Percentiles rank a stretch among this genome's conserved stretches.
These are phyloP conservation scores for Gossypium davidsonii DNA, from an alignment of 441 rosid species.

Conservation along the genomic window DNA sequence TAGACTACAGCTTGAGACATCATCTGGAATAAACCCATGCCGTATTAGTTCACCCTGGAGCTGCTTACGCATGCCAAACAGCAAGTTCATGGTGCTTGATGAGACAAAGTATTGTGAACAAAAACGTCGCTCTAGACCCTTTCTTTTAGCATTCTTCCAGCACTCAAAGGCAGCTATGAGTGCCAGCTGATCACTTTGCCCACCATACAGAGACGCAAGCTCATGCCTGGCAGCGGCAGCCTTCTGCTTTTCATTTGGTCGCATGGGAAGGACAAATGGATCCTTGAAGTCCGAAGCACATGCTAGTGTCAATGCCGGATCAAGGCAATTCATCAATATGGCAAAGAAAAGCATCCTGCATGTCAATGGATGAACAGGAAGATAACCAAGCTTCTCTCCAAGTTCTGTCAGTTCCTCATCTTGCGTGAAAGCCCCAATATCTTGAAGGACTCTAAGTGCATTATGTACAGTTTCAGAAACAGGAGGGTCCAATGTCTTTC, in stretches of 20 bases:
- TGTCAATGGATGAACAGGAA: constrained; percentile 89
- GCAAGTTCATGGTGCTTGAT: constrained; percentile 66
- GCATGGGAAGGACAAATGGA: constrained; percentile 82
- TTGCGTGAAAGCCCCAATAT: constrained; percentile 76
- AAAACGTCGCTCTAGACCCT: constrained; percentile 49
- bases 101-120: constrained; percentile 82
- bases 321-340: constrained; percentile 84
- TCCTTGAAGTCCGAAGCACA: constrained; percentile 89
- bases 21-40: constrained; percentile 57
- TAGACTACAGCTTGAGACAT: constrained; percentile 51
- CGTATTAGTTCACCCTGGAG: constrained; percentile 65
- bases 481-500: constrained; percentile 86
- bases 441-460: constrained; percentile 70
- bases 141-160: constrained; percentile 76
- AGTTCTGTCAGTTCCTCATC: constrained; percentile 83
- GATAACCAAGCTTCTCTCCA: constrained; percentile 79
- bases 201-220: constrained; percentile 79
- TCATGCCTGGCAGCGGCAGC: constrained; percentile 68
- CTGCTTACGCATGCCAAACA: constrained; percentile 80
- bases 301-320: constrained; percentile 92
- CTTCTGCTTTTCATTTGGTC: constrained; percentile 62
- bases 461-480: constrained; percentile 63
- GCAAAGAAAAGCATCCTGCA: constrained; percentile 96
- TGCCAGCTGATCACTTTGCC: constrained; percentile 87
- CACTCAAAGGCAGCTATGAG: constrained; percentile 84